Evolutionary conservation across 1,284 basidiomycete genomes (phyloP).

Genomic region (Apiotrichum laibachii): DNA sequence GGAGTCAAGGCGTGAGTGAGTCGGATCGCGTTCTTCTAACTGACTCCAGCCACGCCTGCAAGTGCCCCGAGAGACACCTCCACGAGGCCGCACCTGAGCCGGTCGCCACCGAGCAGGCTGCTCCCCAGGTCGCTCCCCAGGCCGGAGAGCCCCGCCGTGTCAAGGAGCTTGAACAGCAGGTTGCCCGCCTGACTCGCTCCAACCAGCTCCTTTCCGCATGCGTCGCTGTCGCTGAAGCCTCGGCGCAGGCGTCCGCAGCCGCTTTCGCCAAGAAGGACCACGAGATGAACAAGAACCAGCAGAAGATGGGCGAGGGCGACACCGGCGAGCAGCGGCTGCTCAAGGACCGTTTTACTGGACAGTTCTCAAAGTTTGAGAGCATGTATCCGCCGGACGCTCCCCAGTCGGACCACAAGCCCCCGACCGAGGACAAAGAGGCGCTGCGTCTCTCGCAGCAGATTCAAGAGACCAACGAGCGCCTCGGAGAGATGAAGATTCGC

Average conservation of each 20-base stretch:
- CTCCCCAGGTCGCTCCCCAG: no score
- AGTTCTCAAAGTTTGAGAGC: background rate
- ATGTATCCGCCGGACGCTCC: background rate
- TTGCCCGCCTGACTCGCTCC: slow-evolving; percentile 4
- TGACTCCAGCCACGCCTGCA: slow-evolving; percentile 7
- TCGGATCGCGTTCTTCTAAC: background rate
- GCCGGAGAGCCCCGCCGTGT: no score
- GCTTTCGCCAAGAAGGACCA: background rate
- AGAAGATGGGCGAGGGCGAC: background rate
- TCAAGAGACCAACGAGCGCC: background rate
- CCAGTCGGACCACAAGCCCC: background rate
- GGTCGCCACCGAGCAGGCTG: background rate
- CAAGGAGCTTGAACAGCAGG: background rate
- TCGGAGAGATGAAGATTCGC: background rate
- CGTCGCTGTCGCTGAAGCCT: background rate
- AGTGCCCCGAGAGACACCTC: background rate
- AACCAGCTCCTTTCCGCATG: background rate
- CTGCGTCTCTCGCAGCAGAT: background rate
- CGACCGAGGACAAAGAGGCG: no score
- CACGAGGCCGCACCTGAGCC: background rate
- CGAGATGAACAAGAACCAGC: background rate
- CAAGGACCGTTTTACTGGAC: background rate
- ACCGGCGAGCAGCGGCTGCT: background rate
- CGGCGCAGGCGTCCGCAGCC: background rate
- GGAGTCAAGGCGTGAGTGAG: slow-evolving; percentile 6